Evolutionary conservation across 2,329 filamentous ascomycete species (phyloP), one percentile per base, ranked within the genome.

Genomic region (Beauveria caledonica): DNA sequence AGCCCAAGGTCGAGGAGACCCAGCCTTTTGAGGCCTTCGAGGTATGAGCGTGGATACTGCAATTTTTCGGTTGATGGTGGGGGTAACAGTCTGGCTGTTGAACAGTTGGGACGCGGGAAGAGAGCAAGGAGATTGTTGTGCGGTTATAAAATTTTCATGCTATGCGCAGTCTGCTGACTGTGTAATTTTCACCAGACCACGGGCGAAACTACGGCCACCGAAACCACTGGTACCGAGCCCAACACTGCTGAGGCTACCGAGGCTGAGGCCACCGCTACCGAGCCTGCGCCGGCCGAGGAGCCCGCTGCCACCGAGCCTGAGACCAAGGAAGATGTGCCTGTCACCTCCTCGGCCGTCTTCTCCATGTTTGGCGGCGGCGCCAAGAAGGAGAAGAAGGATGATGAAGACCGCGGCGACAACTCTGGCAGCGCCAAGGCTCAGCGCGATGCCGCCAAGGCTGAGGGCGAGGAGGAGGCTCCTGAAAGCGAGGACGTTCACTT

Each of bases 281-380:
- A 36, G 49, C 21, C 44, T 40, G 33, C 54, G 25, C n/a, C 54
- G 4, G 48, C 54, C 19, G 45, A 60, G 52, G 33, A 36, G 33
- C 33, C 44, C 5, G 19, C 60, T 36, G 60, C 63, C 39, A 64
- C 65, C 46, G 57, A 64, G 21, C 64, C 67, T 36, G 61, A 63
- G 36, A 57, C 62, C 45, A 66, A 66, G 36, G 68, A 70, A 48
- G 67, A 61, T 42, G 72, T 76, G 70, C 74, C 79, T 61, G 77
- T 82, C 60, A 84, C 79, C 64, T 80, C 80, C 19, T 84, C 84
- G 9, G 81, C 84, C 67, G 90, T 97, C 66, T 97, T 97, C 81
- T 93, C 90, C 76, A 97, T 99, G 94, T 99, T 99, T 73, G 94
- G 94, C 68, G 94, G 94, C 65, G 94, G 94, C 64, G 90, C 90